Percentiles rank a stretch among this genome's conserved stretches.
Evolutionary conservation across 148 eudicot genomes (phyloP).

Genomic region (Bassia scoparia): DNA sequence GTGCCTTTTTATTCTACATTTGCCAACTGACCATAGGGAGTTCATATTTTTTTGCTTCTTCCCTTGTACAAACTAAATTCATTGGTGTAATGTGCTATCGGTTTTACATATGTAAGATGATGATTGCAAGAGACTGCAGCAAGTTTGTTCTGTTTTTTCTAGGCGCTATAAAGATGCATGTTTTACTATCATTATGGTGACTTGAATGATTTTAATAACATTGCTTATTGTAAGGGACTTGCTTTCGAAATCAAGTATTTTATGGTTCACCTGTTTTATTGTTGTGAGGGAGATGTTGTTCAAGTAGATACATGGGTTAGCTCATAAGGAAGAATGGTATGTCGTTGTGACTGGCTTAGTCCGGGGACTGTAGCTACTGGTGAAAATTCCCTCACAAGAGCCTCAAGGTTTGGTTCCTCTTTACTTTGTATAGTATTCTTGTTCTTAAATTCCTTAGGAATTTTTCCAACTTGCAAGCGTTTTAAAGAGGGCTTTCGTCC

Average conservation of each 20-base stretch:
- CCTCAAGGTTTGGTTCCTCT: slow-evolving; percentile 80
- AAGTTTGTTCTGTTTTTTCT: background rate
- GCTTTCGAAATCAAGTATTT: background rate
- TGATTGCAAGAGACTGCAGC: background rate
- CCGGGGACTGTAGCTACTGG: slow-evolving; percentile 77
- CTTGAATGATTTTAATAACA: background rate
- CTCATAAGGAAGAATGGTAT: slow-evolving; percentile 85
- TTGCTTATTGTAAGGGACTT: background rate
- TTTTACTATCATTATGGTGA: background rate
- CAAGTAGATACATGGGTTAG: slow-evolving; percentile 97
- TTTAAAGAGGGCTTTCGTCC: slow-evolving; percentile 1
- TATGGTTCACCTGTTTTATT: slow-evolving; percentile 14
- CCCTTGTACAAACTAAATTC: background rate
- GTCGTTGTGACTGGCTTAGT: slow-evolving; percentile 95
- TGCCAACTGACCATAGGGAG: background rate
- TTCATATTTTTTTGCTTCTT: background rate
- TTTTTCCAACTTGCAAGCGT: background rate
- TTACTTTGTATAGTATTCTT: background rate
- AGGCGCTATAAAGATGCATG: background rate
- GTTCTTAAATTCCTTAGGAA: background rate
- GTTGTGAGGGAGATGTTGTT: slow-evolving; percentile 80
- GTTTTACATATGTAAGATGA: background rate
- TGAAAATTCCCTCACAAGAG: slow-evolving; percentile 78
- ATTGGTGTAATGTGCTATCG: background rate
- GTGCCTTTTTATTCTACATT: background rate